A percentile compares a stretch with the other conserved stretches of the same genome.
Evolutionary conservation across 257 asterid genomes (phyloP).

Genomic region (Asclepias syriaca): DNA sequence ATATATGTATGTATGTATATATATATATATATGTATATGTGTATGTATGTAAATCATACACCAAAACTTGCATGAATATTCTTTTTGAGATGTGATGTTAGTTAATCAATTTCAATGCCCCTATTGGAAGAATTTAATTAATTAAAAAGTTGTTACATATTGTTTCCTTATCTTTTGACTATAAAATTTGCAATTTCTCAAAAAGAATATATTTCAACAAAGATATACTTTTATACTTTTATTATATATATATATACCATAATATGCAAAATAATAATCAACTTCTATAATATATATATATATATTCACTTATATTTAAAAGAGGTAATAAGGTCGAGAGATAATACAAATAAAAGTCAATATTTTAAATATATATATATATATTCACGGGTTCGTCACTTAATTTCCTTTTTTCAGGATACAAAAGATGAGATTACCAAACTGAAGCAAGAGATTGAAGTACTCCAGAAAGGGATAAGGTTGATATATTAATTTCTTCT

Average conservation of each 20-base stretch:
- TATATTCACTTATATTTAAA: too few species aligned
- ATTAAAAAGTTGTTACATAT: neutral
- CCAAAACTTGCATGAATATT: neutral
- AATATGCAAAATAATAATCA: neutral
- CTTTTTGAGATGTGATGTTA: neutral
- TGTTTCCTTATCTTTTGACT: slow-evolving; percentile 13
- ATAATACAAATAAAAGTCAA: too few species aligned
- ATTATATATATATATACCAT: too few species aligned
- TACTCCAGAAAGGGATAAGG: slow-evolving; percentile 81
- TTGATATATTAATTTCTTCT: slow-evolving; percentile 11
- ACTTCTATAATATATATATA: neutral
- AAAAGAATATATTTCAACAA: neutral
- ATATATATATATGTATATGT: too few species aligned
- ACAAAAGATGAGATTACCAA: slow-evolving; percentile 63
- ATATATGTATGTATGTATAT: too few species aligned
- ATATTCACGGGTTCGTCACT: neutral
- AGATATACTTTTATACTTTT: too few species aligned
- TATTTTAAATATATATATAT: too few species aligned
- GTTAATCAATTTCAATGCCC: neutral
- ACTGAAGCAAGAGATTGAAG: slow-evolving; percentile 81
- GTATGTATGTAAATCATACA: too few species aligned
- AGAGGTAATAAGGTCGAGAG: too few species aligned
- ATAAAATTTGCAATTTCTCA: neutral
- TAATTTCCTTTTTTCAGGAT: slow-evolving; percentile 33
- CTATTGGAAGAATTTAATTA: neutral